Evolutionary conservation across 2,329 filamentous ascomycete species (phyloP), one percentile per base, ranked within the genome.

Genomic region (Hypoxylon rubiginosum): DNA sequence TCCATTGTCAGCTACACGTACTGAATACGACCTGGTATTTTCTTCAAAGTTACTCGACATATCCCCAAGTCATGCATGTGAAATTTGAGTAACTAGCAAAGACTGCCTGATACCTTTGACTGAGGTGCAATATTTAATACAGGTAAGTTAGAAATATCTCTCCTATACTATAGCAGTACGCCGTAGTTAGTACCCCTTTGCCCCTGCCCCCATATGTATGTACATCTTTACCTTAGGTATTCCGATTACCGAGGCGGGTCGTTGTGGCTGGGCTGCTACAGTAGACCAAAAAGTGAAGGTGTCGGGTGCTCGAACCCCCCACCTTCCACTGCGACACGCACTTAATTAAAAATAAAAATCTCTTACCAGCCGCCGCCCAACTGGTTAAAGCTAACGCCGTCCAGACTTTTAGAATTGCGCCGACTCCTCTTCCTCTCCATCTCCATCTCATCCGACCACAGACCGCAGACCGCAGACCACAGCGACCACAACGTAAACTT

Each of bases 311-410:
- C 28, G 8, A 30, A 6, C 28, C 28, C 8, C 6, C 66, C 62
- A 63, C 66, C 58, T 69, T 46, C 59, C 26, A 11, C 46, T 30
- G 60, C 63, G 56, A 69, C 66, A 69, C 58, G 62, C 63, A 64
- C 63, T 63, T 69, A 51, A 19, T 17, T 24, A 24, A 24, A 24
- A 52, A 52, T 26, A 59, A 66, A 68, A 68, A 67, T 9, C 24
- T 63, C 53, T 67, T 58, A 39, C 66, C 53, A 56, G 28, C 28
- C 28, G 28, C 59, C 34, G 39, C 39, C 39, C 58, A 68, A 66
- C 52, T 41, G 57, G 57, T 54, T 57, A 64, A 63, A 63, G 51
- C 45, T 55, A 28, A 26, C 26, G n/a, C 39, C 17, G 7, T 43
- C 9, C 21, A 30, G 19, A 17, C 30, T 62, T 62, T 39, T 34